A percentile compares a stretch with the other conserved stretches of the same genome.
Conservation (phyloP, 768 basidiomycete species). For the Phylloporus scabripes region DNA sequence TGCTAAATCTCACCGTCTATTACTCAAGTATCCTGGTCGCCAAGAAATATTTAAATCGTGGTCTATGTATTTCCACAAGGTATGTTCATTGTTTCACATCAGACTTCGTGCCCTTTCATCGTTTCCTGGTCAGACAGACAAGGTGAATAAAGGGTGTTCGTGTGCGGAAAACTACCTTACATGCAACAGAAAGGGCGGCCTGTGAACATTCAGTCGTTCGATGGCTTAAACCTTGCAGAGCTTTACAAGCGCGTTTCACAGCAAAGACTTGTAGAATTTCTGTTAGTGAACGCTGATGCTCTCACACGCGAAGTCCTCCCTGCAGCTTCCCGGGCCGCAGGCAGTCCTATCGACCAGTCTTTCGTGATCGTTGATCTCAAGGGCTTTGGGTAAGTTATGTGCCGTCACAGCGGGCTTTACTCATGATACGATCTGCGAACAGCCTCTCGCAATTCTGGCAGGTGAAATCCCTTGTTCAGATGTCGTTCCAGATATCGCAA, state of each 20-base stretch:
- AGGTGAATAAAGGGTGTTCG: conserved; percentile 36
- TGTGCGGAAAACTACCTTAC: not conserved
- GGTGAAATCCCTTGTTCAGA: conserved; percentile 57
- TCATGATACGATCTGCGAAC: not conserved
- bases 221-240: conserved; percentile 51
- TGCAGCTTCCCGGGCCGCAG: conserved; percentile 53
- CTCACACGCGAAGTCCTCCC: conserved; percentile 64
- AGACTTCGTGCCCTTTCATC: not conserved
- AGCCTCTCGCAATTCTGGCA: conserved; percentile 73
- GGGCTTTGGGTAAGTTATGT: conserved; percentile 53
- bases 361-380: conserved; percentile 68
- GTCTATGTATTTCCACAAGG: conserved; percentile 80
- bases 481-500: conserved; percentile 69
- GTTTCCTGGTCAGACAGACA: conserved; percentile 49
- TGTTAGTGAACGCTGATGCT: conserved; percentile 62
- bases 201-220: conserved; percentile 61
- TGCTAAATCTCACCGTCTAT: not conserved
- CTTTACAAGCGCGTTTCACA: conserved; percentile 54
- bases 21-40: conserved; percentile 59
- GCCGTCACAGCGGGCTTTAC: not conserved
- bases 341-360: conserved; percentile 42
- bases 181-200: conserved; percentile 58
- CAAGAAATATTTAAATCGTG: conserved; percentile 66
- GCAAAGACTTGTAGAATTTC: conserved; percentile 55
- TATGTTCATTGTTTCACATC: conserved; percentile 20